Evolutionary conservation across 805 yeast genomes (phyloP), one percentile per base, ranked within the genome.

Genomic region (Vanderwaltozyma yarrowii): DNA sequence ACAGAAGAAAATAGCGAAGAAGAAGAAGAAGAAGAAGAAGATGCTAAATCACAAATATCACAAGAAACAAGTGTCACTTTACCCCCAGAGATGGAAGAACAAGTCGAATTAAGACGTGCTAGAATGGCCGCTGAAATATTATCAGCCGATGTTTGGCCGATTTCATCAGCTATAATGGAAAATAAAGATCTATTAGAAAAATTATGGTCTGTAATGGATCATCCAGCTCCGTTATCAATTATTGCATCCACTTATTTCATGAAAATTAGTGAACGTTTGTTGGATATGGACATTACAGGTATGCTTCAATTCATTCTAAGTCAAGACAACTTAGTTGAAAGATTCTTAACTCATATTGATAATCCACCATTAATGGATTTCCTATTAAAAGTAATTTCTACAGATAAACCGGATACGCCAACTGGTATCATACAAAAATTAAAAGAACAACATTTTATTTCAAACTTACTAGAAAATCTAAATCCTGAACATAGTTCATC

Each of bases 331-430:
- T 65, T 92, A 42, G 95, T 87, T 26, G 84, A 80, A 49, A 72
- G 84, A 44, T 86, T 89, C 56, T 66, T 89, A 60, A 71, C 71
- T 38, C 95, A 89, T 60, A 76, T 92, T 42, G 96, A 87, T 51
- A 84, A 88, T 42, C 96, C 97, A 3, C 87, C 95, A 35, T 62
- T 92, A 41, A 88, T 89, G 88, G 98, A 92, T 61, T 85, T 89
- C 51, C 64, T 92, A 40, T 66, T 92, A 40, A 82, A 89, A 56
- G 79, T 92, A 16, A 83, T 92, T 23, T 87, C 94, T 35, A 84
- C 96, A 0, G 98, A 92, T 62, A 88, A 85, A 60, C 81, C 89
- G 2, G 95, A 86, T 49, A 68, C 75, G 33, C 84, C 95, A 14
- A 85, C 95, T 1, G 96, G 95, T 9, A 77, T 92, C 16, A 75